Base-by-base conservation (phyloP, 805 yeast species). In the Grigorovia humatica region DNA sequence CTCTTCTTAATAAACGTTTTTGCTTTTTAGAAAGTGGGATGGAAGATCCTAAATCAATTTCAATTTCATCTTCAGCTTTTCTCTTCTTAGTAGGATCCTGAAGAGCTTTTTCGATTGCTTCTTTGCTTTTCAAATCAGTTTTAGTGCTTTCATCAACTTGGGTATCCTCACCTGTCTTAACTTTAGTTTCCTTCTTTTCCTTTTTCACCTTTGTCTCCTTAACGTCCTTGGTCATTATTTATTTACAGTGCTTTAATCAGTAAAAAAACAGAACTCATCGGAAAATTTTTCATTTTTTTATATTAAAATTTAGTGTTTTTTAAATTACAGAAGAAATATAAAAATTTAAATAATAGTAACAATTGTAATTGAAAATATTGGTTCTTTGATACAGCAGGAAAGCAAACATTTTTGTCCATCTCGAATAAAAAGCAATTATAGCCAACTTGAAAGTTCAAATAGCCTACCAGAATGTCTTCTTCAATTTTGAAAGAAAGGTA, bases 21-120 rank as follows among this genome's bases (percentile, higher is more conserved):
- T 91, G 96, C 67, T 93, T 91, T 68, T 88, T 90, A 12, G 96
- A 89, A 48, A 90, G 72, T 1, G 99, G 97, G 13, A 85, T 78
- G 6, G 88, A 81, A 47, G 81, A 85, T 23, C 72, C 70, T 50
- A 85, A 70, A 62, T 85, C 85, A 54, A 85, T 84, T 57, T 81
- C 86, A 49, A 85, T 75, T 62, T 83, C 88, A 55, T 73, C 75
- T 17, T 72, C 74, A 46, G 70, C 70, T 56, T 59, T 62, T 58
- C 67, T 69, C 58, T 63, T 67, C 61, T 61, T 66, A 41, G 68
- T 63, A 52, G 69, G 70, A 45, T 70, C 69, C 48, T 44, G 41
- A 32, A 68, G 55, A 43, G 69, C 70, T 51, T 65, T 60, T 58
- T 65, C 65, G 49, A 65, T 62, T 44, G 60, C 52, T 46, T 53